Evolutionary conservation across 192 early-diverging fungal genomes (phyloP).

Genomic region (Backusella tuberculispora): DNA sequence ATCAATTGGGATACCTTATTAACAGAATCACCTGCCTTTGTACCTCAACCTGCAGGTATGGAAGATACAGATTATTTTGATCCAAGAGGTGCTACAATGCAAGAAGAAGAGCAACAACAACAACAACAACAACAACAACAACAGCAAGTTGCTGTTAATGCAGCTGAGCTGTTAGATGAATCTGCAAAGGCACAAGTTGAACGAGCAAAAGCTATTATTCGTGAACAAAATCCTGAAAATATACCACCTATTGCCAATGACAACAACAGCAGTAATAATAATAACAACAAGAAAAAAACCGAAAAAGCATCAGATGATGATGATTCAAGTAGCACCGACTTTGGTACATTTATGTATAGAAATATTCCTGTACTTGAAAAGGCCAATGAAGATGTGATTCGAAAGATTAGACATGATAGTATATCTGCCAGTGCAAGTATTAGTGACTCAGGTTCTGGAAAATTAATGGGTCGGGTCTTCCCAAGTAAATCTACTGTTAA

Average conservation of each 20-base stretch:
- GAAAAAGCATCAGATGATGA: conserved; percentile 17
- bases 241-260: background rate
- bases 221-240: conserved; percentile 30
- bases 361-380: conserved; percentile 89
- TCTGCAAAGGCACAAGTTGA: conserved; percentile 47
- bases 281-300: background rate
- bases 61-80: conserved; percentile 98
- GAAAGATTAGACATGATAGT: conserved; percentile 75
- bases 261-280: background rate
- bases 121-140: conserved; percentile 27
- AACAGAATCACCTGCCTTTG: conserved; percentile 71
- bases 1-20: conserved; percentile 73
- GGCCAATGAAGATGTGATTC: conserved; percentile 86
- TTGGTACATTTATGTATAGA: conserved; percentile 92
- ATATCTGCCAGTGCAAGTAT: conserved; percentile 30
- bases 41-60: conserved; percentile 72
- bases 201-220: conserved; percentile 28
- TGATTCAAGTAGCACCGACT: conserved; percentile 55
- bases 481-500: background rate
- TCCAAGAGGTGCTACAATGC: conserved; percentile 75
- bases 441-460: background rate
- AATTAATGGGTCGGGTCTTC: background rate
- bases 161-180: conserved; percentile 21
- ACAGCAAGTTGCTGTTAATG: background rate
- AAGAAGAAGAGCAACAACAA: conserved; percentile 44